Evolutionary conservation across 108 stramenopile genomes (phyloP).

Genomic region (Fragilaria radians): DNA sequence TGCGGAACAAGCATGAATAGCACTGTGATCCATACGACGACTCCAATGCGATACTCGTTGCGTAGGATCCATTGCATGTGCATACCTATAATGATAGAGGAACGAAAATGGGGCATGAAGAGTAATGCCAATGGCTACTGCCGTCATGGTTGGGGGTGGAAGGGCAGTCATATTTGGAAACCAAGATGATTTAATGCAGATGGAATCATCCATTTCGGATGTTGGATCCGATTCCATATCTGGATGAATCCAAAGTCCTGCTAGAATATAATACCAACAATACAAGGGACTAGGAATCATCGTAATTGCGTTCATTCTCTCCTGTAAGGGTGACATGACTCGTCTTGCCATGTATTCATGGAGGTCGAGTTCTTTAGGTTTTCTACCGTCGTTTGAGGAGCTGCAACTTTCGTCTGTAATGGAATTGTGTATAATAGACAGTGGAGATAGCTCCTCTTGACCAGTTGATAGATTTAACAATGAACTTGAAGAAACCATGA

Average conservation of each 20-base stretch:
- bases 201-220: conserved; percentile 6
- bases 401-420: too few relatives aligned
- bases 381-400: too few relatives aligned
- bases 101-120: conserved; percentile 63
- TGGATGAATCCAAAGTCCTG: conserved; percentile 45
- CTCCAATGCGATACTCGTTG: conserved; percentile 69
- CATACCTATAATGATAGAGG: conserved; percentile 54
- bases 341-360: conserved; percentile 48
- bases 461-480: too few relatives aligned
- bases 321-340: conserved; percentile 69
- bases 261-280: conserved; percentile 43
- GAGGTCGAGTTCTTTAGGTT: too few relatives aligned
- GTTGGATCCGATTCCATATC: conserved; percentile 9
- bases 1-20: conserved; percentile 65
- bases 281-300: conserved; percentile 51
- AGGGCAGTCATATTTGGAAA: conserved; percentile 56
- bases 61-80: conserved; percentile 35
- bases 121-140: conserved; percentile 38
- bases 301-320: conserved; percentile 64
- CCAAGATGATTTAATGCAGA: conserved; percentile 27
- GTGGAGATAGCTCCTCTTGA: too few relatives aligned
- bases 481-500: too few relatives aligned
- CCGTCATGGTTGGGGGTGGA: conserved; percentile 49
- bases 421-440: too few relatives aligned
- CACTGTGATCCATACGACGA: conserved; percentile 70